A percentile compares a stretch with the other conserved stretches of the same genome.
Conservation (phyloP, 768 basidiomycete species). For the Naganishia kalamii region DNA sequence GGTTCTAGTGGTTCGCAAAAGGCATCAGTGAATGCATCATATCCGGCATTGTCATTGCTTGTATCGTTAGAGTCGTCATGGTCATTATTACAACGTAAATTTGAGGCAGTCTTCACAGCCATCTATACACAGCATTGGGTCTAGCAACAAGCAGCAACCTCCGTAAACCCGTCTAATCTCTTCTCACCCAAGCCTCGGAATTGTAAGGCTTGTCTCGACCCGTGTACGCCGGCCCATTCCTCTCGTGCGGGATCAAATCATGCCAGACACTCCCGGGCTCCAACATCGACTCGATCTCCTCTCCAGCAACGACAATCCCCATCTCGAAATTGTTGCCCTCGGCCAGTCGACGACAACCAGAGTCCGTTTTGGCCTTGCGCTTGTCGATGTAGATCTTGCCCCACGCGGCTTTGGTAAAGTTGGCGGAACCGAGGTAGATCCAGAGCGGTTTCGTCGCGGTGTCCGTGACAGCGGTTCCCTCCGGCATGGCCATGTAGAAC, state of each 20-base stretch:
- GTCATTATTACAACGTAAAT: slow-evolving; percentile 8
- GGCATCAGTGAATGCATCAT: slow-evolving; percentile 1
- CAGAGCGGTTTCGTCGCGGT: slow-evolving; percentile 11
- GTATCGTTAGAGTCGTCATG: slow-evolving; percentile 11
- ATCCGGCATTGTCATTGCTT: slow-evolving; percentile 4
- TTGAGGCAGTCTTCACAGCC: too few species aligned
- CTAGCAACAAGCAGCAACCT: too few species aligned
- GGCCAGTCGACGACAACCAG: not conserved
- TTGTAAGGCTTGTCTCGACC: slow-evolving; percentile 20
- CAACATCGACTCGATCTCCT: slow-evolving; percentile 19
- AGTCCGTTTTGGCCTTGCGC: not conserved
- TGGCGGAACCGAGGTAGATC: slow-evolving; percentile 25
- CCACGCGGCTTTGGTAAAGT: slow-evolving; percentile 23
- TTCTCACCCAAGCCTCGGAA: slow-evolving; percentile 4
- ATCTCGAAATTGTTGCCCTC: slow-evolving; percentile 20
- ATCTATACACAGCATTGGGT: not conserved
- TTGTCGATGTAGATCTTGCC: slow-evolving; percentile 10
- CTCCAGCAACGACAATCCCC: slow-evolving; percentile 17
- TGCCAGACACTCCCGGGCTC: slow-evolving; percentile 23
- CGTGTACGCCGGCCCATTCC: not conserved
- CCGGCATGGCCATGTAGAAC: slow-evolving; percentile 20
- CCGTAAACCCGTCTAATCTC: not conserved
- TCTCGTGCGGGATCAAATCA: slow-evolving; percentile 14
- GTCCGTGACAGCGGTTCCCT: slow-evolving; percentile 2
- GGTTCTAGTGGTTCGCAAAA: slow-evolving; percentile 2